A percentile compares a stretch with the other conserved stretches of the same genome.
phyloP scores from a whole-genome alignment of 2,329 filamentous ascomycete species.

The Verticillium albo-atrum region DNA sequence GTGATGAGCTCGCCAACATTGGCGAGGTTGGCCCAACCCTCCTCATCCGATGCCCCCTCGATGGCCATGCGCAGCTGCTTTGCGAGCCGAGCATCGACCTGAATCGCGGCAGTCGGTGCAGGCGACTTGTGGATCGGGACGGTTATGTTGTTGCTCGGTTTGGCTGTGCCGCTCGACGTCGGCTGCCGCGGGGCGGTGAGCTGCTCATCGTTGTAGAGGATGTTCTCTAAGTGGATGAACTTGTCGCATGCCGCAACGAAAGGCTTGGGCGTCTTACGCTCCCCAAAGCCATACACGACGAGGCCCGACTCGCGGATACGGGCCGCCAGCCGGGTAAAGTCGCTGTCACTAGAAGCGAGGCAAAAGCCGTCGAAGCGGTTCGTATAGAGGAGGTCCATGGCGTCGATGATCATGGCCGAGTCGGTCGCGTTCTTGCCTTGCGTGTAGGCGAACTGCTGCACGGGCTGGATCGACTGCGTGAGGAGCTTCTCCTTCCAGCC shows the following conservation, averaged over 20 bases:
- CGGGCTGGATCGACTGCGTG: constrained; percentile 20
- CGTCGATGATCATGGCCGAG: constrained; percentile 30
- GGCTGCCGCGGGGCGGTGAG: background rate
- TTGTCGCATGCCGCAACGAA: constrained; percentile 27
- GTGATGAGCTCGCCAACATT: constrained; percentile 18
- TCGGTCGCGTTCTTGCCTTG: constrained; percentile 29
- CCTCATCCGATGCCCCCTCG: constrained; percentile 13
- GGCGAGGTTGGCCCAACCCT: constrained; percentile 23
- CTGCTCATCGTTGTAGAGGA: constrained; percentile 3
- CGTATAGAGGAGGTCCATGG: constrained; percentile 30
- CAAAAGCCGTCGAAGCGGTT: constrained; percentile 22
- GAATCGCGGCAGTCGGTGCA: background rate
- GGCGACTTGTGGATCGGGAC: background rate
- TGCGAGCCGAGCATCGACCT: background rate
- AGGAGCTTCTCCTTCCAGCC: constrained; percentile 27
- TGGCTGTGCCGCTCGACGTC: background rate
- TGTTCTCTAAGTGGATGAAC: constrained; percentile 23
- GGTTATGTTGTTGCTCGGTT: background rate
- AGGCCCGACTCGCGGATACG: constrained; percentile 26
- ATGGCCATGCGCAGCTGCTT: constrained; percentile 10
- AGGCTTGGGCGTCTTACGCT: constrained; percentile 23
- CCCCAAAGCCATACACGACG: constrained; percentile 28
- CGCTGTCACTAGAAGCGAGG: constrained; percentile 23
- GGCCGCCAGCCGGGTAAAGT: constrained; percentile 28
- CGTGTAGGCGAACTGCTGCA: constrained; percentile 31